Evolutionary conservation across 192 early-diverging fungal genomes (phyloP).

Genomic region (Phycomyces blakesleeanus): DNA sequence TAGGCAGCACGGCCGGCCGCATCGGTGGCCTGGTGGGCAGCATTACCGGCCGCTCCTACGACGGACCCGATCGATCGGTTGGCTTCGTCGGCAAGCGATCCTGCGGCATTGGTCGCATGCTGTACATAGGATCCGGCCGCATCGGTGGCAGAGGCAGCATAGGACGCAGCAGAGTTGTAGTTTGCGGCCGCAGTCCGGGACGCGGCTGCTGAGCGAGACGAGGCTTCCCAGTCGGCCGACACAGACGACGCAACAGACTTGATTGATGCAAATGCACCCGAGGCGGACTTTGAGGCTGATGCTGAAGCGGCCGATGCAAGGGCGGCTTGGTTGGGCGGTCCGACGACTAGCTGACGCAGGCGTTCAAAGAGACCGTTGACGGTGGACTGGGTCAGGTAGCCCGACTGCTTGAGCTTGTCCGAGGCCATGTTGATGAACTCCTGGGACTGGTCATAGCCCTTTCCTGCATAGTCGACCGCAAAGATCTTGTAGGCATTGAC

Average conservation of each 20-base stretch:
- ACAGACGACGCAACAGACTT: neutral
- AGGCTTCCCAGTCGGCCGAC: neutral
- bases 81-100: neutral
- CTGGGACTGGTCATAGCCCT: conserved; percentile 5
- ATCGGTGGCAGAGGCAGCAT: neutral
- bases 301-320: conserved; percentile 9
- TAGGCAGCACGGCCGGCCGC: neutral
- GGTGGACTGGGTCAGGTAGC: neutral
- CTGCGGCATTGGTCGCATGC: conserved; percentile 16
- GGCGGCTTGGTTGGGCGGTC: neutral
- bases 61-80: neutral
- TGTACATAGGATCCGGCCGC: conserved; percentile 7
- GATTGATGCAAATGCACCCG: too few species aligned
- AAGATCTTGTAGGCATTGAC: conserved; percentile 20
- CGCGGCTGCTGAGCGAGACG: neutral
- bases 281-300: conserved; percentile 3
- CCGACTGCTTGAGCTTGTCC: conserved; percentile 8
- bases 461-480: conserved; percentile 11
- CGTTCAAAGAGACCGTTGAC: neutral
- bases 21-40: neutral
- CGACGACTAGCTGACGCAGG: neutral
- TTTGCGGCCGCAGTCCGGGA: neutral
- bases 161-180: neutral
- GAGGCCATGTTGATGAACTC: conserved; percentile 6
- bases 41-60: neutral